Base-by-base conservation (phyloP, 306 rosid species). In the Glycine soja region DNA sequence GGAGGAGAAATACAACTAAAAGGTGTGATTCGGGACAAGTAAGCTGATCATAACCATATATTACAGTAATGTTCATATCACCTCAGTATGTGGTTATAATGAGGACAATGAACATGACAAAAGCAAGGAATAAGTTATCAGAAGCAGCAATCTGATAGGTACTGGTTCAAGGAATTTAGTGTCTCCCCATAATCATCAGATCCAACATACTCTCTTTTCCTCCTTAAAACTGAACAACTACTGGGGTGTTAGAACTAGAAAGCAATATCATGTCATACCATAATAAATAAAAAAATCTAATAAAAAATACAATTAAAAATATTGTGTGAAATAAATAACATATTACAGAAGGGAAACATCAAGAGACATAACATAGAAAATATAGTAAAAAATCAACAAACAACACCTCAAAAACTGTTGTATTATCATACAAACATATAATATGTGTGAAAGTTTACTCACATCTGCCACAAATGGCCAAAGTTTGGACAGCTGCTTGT, bases 381-480 rank as follows among this genome's bases (percentile, higher is more conserved):
- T 79, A 53, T 42, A 15, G 70, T 14, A 3, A 67, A 43, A 80
- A 57, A 76, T 51, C 70, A 50, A 61, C 10, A 36, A n/a, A 68
- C 77, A 74, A 68, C 80, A 74, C 38, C 42, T n/a, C 53, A 81
- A 34, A 67, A 24, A 69, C 66, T 75, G 51, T 38, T 58, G 52
- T 14, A 64, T 48, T 68, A 77, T 72, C 5, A 65, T 86, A 53
- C 73, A 77, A 71, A 72, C 53, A 65, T 63, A 36, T 15, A 77
- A 76, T 24, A 24, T 6, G 77, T 18, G 61, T 46, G 57, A 11
- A 14, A 53, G 68, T 59, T 66, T 63, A 82, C 97, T 91, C 86
- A 95, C 97, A 87, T 95, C 97, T 74, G 99, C 97, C 58, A 95
- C 83, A 82, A 67, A 95, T 9, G 99, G 99, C 99, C 99, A 95